Base-by-base conservation (phyloP, 306 rosid species). In the Potentilla sterilis region DNA sequence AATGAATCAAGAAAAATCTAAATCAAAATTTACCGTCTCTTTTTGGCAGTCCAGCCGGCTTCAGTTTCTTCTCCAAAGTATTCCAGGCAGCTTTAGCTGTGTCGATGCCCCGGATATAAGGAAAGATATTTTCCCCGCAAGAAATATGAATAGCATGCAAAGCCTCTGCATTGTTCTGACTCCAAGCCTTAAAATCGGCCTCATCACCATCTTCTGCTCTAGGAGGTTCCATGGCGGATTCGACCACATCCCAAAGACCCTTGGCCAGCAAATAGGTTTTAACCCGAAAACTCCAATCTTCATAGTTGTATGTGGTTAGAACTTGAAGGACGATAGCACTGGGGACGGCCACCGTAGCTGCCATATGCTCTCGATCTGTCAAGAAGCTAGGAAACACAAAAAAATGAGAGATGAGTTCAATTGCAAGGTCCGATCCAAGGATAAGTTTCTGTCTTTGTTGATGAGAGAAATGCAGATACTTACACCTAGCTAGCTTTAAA, bases 221-320 rank as follows among this genome's bases (percentile, higher is more conserved):
- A 47, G 74, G 74, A 18, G 74, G 61, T 4, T 68, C 37, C 19
- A 0, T 5, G 54, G 19, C 28, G 7, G 40, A 15, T 40, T 38
- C 55, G 9, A 79, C 59, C 1, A 65, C 19, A 13, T 64, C 46
- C 82, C 68, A 79, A 10, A 79, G 78, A 72, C 67, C 77, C 34
- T 65, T 15, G 10, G 77, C 77, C 15, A 79, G 0, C 58, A 79
- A 42, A 72, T 79, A 79, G 18, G 59, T 51, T 44, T 61, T 32
- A 7, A 79, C 13, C 34, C 24, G 55, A 15, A n/a, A 21, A 7
- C 67, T 79, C 78, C 82, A 79, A 38, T 79, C 54, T 11, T 38
- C 21, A 62, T 79, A 72, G 42, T 79, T 72, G 2, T 51, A 2
- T 7, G 19, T 5, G 46, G 54, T 9, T 22, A 72, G 73, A 62